These are phyloP conservation scores for Paralagenidium karlingii DNA, from an alignment of 352 stramenopile genomes.

Conservation along the genomic window DNA sequence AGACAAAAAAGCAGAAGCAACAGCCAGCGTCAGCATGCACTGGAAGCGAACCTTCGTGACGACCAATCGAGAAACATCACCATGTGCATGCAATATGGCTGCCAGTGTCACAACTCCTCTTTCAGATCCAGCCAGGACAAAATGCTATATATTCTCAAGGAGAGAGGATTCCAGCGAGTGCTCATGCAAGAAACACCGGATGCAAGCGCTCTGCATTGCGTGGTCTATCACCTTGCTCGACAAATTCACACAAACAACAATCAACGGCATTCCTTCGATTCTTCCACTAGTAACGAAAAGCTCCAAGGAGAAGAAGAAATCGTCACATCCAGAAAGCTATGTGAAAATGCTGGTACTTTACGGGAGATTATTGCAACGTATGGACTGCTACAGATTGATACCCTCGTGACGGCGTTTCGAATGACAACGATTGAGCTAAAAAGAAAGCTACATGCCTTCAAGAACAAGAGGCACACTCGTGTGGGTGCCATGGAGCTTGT, in stretches of 20 bases:
- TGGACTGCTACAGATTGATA: constrained; percentile 47
- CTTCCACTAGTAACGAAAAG: too few species aligned
- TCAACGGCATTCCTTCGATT: too few species aligned
- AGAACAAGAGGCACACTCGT: constrained; percentile 33
- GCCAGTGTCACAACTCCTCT: constrained; percentile 53
- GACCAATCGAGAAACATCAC: constrained; percentile 47
- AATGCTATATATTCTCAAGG: constrained; percentile 47
- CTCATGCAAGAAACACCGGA: constrained; percentile 25
- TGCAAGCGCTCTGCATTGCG: constrained; percentile 43
- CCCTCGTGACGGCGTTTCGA: constrained; percentile 33
- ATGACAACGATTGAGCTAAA: constrained; percentile 54
- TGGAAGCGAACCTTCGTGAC: constrained; percentile 59
- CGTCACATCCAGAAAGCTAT: too few species aligned
- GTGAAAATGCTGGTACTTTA: constrained; percentile 8
- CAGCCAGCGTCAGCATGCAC: too few species aligned
- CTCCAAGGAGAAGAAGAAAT: not conserved
- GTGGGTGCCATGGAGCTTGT: constrained; percentile 55
- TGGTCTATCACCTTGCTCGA: constrained; percentile 39
- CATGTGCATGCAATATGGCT: constrained; percentile 57
- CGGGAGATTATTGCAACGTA: constrained; percentile 57
- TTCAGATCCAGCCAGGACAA: constrained; percentile 36
- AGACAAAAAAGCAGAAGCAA: too few species aligned
- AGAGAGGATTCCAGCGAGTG: constrained; percentile 25
- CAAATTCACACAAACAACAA: too few species aligned
- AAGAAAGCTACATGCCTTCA: constrained; percentile 67